These are phyloP conservation scores for Leccinum incarnatum DNA, from an alignment of 768 basidiomycete species.

Conservation along the genomic window DNA sequence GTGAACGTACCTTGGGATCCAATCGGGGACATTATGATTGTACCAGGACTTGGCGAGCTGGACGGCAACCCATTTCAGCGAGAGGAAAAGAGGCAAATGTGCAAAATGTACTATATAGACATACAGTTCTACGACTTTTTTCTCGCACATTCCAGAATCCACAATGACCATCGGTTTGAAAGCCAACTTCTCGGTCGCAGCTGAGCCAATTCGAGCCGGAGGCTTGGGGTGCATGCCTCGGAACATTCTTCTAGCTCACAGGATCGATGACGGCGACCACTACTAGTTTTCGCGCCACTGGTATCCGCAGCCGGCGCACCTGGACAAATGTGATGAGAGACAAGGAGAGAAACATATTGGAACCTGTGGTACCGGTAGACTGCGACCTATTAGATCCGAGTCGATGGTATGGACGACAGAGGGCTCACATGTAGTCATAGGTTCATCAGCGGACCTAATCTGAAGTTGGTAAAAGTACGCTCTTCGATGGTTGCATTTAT, in stretches of 20 bases:
- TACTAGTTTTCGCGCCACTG: conserved; percentile 68
- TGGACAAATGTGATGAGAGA: conserved; percentile 23
- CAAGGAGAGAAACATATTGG: neutral
- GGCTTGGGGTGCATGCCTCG: no score
- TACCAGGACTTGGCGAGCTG: conserved; percentile 93
- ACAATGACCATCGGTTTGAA: no score
- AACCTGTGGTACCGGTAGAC: conserved; percentile 55
- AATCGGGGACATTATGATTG: conserved; percentile 97
- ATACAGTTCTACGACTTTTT: no score
- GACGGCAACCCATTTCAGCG: conserved; percentile 88
- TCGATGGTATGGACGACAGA: neutral
- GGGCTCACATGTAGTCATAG: conserved; percentile 59
- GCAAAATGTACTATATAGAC: no score
- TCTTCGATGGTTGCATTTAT: conserved; percentile 78
- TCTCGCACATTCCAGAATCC: no score
- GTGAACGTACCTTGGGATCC: conserved; percentile 69
- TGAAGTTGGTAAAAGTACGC: conserved; percentile 97
- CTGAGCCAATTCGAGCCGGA: no score
- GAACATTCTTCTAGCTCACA: no score
- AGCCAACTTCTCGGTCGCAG: no score
- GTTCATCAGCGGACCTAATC: conserved; percentile 90
- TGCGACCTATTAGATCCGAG: conserved; percentile 22
- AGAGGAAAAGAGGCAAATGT: no score
- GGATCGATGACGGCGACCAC: neutral
- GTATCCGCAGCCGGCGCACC: conserved; percentile 61